Evolutionary conservation across 169 alveolate genomes (phyloP), one percentile per base, ranked within the genome.

Genomic region (Plasmodium knowlesi): DNA sequence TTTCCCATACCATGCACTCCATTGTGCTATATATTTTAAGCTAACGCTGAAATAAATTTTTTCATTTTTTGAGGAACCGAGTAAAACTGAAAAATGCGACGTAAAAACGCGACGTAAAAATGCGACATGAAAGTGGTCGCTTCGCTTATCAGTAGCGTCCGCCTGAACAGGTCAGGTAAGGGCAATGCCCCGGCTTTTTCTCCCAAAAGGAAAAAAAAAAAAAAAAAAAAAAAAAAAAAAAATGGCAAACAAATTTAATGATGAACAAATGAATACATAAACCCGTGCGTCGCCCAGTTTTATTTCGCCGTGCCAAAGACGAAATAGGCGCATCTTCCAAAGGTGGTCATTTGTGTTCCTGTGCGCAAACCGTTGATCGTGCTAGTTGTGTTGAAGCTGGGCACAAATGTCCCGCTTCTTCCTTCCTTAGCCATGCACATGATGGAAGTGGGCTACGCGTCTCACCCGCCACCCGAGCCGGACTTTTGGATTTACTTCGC

Each of bases 401-500:
- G 54, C 16, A 10, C 54, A 43, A 0, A 0, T 43, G 9, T 12
- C 5, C 57, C 25, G 28, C 61, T 46, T 19, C 67, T 43, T 28
- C 22, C 37, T n/a, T 6, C 73, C 73, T 8, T n/a, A 6, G n/a
- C 32, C 0, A 28, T 22, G 57, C 72, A 50, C 10, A 54, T 88
- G 83, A 78, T 53, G 10, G 78, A 41, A 54, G 43, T 78, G 19
- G 94, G 88, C 16, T 72, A 53, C 30, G 67, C 70, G 78, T 78
- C 94, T 30, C 88, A 78, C 28, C 94, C 94, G 4, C 94, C 94
- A 0, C 94, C 94, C 46, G 54, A 88, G 32, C 94, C 94, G 1
- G 94, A 88, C 70, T 88, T 88, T 19, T 88, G 94, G 94, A 88
- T 88, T 50, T 88, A 88, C 80, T 78, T 78, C 80, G 94, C 94